Percentiles rank a stretch among this genome's conserved stretches.
phyloP scores from a whole-genome alignment of 179 eudicot genomes.

The Gypsophila paniculata region DNA sequence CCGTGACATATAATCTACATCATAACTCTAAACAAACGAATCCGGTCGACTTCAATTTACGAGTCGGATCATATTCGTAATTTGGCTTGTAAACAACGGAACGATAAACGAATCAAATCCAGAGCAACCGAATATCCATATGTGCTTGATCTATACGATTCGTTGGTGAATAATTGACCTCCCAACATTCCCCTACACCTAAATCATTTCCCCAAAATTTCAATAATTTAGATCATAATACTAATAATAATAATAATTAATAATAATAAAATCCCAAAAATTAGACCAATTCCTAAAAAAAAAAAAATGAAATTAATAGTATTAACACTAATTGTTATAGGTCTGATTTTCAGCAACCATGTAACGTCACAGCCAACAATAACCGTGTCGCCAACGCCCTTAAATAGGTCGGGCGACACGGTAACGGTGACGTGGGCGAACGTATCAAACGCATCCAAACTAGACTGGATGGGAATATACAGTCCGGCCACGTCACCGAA shows the following conservation, averaged over 20 bases:
- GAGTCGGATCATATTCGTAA: too few relatives aligned
- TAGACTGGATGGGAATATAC: slow-evolving; percentile 91
- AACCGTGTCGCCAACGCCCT: slow-evolving; percentile 23
- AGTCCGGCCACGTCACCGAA: slow-evolving; percentile 57
- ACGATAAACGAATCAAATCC: too few relatives aligned
- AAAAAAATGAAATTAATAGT: slow-evolving; percentile 12
- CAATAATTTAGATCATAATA: too few relatives aligned
- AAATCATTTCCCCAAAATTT: too few relatives aligned
- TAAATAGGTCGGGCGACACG: slow-evolving; percentile 29
- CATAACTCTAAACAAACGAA: too few relatives aligned
- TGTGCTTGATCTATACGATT: slow-evolving; percentile 23
- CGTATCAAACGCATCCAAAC: slow-evolving; percentile 50
- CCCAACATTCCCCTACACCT: not conserved
- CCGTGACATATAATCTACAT: too few relatives aligned
- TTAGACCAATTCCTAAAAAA: not conserved
- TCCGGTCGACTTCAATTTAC: too few relatives aligned
- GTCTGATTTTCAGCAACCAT: not conserved
- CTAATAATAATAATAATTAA: too few relatives aligned
- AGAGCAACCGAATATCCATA: slow-evolving; percentile 4
- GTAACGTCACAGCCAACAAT: slow-evolving; percentile 23
- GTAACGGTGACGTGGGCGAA: slow-evolving; percentile 50
- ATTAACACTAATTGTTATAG: not conserved
- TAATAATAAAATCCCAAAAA: not conserved
- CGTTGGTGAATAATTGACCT: slow-evolving; percentile 14
- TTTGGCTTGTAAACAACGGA: too few relatives aligned